Evolutionary conservation across 176 grass and related monocot genomes (phyloP).

Genomic region (Avena insularis): DNA sequence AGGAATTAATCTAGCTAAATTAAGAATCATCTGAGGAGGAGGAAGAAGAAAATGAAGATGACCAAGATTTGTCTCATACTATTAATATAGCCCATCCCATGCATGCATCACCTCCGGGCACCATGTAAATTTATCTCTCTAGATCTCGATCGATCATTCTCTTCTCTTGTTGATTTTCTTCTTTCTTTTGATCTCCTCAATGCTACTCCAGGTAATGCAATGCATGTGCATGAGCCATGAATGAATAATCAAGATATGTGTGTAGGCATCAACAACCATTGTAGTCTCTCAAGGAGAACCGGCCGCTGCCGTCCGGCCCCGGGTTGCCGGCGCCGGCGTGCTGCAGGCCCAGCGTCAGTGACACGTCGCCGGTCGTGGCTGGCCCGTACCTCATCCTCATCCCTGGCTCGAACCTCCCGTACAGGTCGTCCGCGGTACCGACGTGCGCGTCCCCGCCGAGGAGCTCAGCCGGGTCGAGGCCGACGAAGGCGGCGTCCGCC

Average conservation of each 20-base stretch:
- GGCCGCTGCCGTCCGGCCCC: constrained; percentile 59
- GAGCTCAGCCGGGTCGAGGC: constrained; percentile 65
- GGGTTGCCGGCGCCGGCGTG: constrained; percentile 73
- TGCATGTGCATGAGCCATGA: constrained; percentile 48
- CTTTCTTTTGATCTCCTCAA: constrained; percentile 24
- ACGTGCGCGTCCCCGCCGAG: constrained; percentile 58
- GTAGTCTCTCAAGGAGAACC: constrained; percentile 93
- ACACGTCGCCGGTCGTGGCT: constrained; percentile 66
- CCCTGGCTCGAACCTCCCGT: constrained; percentile 66
- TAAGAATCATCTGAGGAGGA: constrained; percentile 60
- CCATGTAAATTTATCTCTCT: constrained; percentile 49
- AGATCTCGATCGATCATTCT: constrained; percentile 23
- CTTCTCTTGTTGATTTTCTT: constrained; percentile 19
- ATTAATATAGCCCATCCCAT: constrained; percentile 64
- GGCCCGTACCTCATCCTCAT: constrained; percentile 72
- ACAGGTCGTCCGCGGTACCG: constrained; percentile 58
- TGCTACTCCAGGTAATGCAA: constrained; percentile 43
- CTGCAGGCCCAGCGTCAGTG: constrained; percentile 88
- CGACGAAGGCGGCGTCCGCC: constrained; percentile 49
- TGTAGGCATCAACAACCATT: constrained; percentile 65
- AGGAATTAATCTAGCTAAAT: constrained; percentile 88
- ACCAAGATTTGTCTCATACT: constrained; percentile 28
- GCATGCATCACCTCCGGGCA: constrained; percentile 44
- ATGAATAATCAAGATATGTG: constrained; percentile 41
- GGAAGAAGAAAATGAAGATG: constrained; percentile 39